Percentiles rank a stretch among this genome's conserved stretches.
Evolutionary conservation across 1,284 basidiomycete species (phyloP).

Genomic region (Ganoderma leucocontextum): DNA sequence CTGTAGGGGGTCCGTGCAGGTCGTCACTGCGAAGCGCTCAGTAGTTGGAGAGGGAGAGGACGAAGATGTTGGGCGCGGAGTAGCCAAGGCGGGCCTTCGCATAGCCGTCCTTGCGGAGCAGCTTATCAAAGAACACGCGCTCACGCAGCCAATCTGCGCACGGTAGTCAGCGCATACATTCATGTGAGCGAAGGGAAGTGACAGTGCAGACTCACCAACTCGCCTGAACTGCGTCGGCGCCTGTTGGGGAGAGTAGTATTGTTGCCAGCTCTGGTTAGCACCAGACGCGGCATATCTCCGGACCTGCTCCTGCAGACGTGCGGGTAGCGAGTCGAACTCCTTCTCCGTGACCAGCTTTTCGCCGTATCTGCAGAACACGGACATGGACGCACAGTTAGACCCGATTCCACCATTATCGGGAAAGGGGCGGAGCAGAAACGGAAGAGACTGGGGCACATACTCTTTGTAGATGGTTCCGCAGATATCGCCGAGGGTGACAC

Average conservation of each 20-base stretch:
- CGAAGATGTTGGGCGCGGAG: constrained; percentile 78
- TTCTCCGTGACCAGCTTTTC: constrained; percentile 70
- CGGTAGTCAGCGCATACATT: neutral
- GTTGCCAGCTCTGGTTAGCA: constrained; percentile 44
- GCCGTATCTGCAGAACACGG: constrained; percentile 58
- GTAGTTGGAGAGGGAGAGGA: constrained; percentile 53
- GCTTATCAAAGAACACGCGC: constrained; percentile 71
- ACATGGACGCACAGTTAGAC: neutral
- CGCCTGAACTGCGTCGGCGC: constrained; percentile 59
- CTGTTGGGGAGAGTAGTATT: constrained; percentile 53
- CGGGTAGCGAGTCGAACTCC: constrained; percentile 67
- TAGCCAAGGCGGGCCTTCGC: constrained; percentile 69
- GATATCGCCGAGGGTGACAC: constrained; percentile 78
- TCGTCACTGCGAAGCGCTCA: constrained; percentile 12
- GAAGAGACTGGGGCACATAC: constrained; percentile 51
- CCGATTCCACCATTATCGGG: neutral
- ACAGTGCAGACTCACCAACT: constrained; percentile 55
- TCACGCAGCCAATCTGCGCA: constrained; percentile 78
- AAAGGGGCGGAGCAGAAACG: neutral
- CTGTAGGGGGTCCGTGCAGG: constrained; percentile 9
- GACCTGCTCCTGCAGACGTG: constrained; percentile 73
- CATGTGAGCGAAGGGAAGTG: neutral
- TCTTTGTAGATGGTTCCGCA: constrained; percentile 74
- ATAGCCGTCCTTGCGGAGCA: constrained; percentile 68
- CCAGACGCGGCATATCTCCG: constrained; percentile 63